Percentiles rank a stretch among this genome's conserved stretches.
Evolutionary conservation across 495 filamentous ascomycete species (phyloP).

Genomic region (Tuber indicum): DNA sequence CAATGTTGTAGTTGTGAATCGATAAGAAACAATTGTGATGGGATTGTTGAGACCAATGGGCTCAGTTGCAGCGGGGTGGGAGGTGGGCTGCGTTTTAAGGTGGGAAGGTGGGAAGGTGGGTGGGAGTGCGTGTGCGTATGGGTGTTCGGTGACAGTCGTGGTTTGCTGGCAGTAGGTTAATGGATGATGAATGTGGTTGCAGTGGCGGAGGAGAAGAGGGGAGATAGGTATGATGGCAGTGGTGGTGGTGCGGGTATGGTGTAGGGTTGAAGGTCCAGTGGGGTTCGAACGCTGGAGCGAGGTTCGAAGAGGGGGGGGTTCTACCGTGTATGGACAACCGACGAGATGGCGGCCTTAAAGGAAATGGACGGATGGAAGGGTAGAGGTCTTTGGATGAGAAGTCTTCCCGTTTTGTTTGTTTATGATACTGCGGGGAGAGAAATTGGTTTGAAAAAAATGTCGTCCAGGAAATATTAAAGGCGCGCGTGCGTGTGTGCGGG

Average conservation of each 20-base stretch:
- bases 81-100: not conserved
- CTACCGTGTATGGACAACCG: not conserved
- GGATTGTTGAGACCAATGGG: not conserved
- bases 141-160: not conserved
- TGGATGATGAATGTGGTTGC: conserved; percentile 34
- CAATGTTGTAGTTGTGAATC: not conserved
- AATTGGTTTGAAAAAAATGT: not conserved
- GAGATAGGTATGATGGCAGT: conserved; percentile 23
- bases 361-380: not conserved
- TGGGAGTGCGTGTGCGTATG: not conserved
- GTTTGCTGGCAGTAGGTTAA: conserved; percentile 21
- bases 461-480: not conserved
- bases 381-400: not conserved
- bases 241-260: conserved; percentile 18
- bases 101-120: not conserved
- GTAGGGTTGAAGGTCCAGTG: conserved; percentile 30
- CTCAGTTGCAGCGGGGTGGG: not conserved
- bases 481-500: not conserved
- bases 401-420: not conserved
- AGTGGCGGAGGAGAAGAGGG: conserved; percentile 41
- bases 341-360: not conserved
- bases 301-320: conserved; percentile 5
- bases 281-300: conserved; percentile 27
- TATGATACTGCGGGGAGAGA: not conserved
- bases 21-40: not conserved